A percentile compares a stretch with the other conserved stretches of the same genome.
phyloP scores from a whole-genome alignment of 768 basidiomycete genomes.

The Suillus clintonianus region DNA sequence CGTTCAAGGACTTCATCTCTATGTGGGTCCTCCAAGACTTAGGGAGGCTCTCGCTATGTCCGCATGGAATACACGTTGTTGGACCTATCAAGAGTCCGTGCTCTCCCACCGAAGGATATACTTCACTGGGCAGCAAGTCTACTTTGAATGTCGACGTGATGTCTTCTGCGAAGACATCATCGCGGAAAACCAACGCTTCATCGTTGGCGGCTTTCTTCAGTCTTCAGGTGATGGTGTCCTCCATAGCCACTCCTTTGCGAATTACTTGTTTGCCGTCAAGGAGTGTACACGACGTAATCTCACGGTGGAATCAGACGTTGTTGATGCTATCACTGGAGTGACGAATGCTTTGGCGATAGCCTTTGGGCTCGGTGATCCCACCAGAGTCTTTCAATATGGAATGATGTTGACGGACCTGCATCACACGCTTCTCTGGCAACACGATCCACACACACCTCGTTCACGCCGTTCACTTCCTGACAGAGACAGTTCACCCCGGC shows the following conservation, averaged over 20 bases:
- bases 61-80: conserved; percentile 20
- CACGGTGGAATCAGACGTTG: background rate
- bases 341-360: background rate
- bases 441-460: conserved; percentile 8
- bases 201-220: no score
- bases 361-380: background rate
- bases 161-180: conserved; percentile 23
- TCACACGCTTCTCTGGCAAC: conserved; percentile 19
- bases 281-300: background rate
- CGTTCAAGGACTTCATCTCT: conserved; percentile 21
- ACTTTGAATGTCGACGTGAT: conserved; percentile 19
- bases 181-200: conserved; percentile 12
- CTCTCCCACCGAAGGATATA: conserved; percentile 22
- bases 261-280: background rate
- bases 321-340: background rate
- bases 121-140: conserved; percentile 18
- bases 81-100: conserved; percentile 22
- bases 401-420: conserved; percentile 10
- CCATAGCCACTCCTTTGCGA: background rate
- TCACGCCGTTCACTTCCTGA: background rate
- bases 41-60: conserved; percentile 7
- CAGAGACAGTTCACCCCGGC: conserved; percentile 6
- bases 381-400: background rate
- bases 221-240: no score
- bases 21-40: conserved; percentile 16